Evolutionary conservation across 257 asterid genomes (phyloP).

Genomic region (Primulina huaijiensis): DNA sequence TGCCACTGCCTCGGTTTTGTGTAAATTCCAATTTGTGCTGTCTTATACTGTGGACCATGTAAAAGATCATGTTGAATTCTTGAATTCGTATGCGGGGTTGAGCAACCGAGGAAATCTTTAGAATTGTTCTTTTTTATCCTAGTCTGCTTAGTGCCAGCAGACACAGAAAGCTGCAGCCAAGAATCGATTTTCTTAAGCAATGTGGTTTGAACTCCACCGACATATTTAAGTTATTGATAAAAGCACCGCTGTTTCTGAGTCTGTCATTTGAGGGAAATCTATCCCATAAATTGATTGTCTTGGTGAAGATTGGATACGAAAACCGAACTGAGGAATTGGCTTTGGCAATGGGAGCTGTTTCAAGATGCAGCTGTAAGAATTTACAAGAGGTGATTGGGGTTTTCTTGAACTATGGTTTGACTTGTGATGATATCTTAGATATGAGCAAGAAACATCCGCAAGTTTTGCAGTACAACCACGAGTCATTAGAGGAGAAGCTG

Average conservation of each 20-base stretch:
- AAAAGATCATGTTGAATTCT: slow-evolving; percentile 69
- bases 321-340: slow-evolving; percentile 66
- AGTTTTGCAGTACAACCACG: slow-evolving; percentile 72
- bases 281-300: slow-evolving; percentile 55
- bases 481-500: slow-evolving; percentile 77
- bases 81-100: slow-evolving; percentile 67
- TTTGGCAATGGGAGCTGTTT: slow-evolving; percentile 86
- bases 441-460: slow-evolving; percentile 91
- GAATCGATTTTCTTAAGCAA: slow-evolving; percentile 73
- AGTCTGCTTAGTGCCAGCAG: slow-evolving; percentile 75
- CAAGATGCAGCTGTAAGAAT: slow-evolving; percentile 87
- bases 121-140: slow-evolving; percentile 65
- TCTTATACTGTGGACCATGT: slow-evolving; percentile 75
- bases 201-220: slow-evolving; percentile 72
- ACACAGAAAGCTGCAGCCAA: slow-evolving; percentile 74
- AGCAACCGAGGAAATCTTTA: slow-evolving; percentile 61
- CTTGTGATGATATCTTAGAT: slow-evolving; percentile 66
- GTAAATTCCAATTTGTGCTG: slow-evolving; percentile 62
- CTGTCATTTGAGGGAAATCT: slow-evolving; percentile 73
- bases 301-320: slow-evolving; percentile 71
- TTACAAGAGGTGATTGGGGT: slow-evolving; percentile 67
- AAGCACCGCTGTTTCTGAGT: slow-evolving; percentile 77
- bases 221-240: slow-evolving; percentile 58
- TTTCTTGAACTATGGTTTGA: slow-evolving; percentile 65
- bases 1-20: slow-evolving; percentile 51